Evolutionary conservation across 75 land plant genomes (phyloP), one percentile per base, ranked within the genome.

Genomic region (Picea sitchensis): DNA sequence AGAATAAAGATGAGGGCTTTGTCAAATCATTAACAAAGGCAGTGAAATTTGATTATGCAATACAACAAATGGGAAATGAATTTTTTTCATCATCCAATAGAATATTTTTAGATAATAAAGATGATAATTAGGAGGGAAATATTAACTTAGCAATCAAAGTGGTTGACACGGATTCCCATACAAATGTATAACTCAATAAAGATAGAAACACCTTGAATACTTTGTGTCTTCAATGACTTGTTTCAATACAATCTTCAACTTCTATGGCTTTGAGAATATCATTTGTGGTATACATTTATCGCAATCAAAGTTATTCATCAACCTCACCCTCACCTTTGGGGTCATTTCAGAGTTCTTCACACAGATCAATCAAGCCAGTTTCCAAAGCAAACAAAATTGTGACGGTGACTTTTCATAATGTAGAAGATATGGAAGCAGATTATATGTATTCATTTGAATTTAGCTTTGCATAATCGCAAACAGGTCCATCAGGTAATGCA

Each of bases 391-490:
- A 73, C 69, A 82, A 83, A 58, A 71, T 54, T 13, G 79, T 77
- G 2, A 80, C 82, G 15, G 87, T 87, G 13, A 87, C 87, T 4
- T 90, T 87, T 76, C 79, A 73, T 59, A 76, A 83, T 3, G 80
- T 78, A 58, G 89, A 86, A 13, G 80, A 73, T 61, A 75, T 82
- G 1, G 80, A 80, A 58, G 59, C 73, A 1, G 73, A 69, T 69
- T 36, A 38, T 69, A 20, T 8, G 32, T 69, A 34, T 69, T 69
- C 73, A 38, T 69, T 47, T 17, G 47, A 69, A 34, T 38, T 38
- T 20, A 69, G 36, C 47, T 69, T 47, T 38, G 47, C 21, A 38
- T 20, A 69, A 41, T n/a, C 38, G 21, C 73, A n/a, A 69, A n/a
- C 51, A 38, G 47, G 34, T 17, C 3, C 41, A 36, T 38, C 18